phyloP scores from a whole-genome alignment of 345 rosid genomes.

The Salix udensis region DNA sequence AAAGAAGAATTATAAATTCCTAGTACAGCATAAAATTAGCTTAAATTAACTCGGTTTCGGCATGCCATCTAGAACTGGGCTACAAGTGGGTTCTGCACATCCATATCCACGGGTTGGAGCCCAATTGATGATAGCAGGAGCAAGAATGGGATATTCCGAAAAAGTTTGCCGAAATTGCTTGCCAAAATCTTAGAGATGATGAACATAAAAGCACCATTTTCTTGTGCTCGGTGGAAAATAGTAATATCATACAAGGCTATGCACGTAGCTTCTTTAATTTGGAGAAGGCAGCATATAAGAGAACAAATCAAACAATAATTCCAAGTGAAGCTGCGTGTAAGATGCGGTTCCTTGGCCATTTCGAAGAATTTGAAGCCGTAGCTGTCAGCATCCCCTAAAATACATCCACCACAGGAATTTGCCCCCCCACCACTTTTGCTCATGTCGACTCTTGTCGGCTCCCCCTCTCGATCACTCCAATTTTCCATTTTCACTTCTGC shows the following conservation, averaged over 20 bases:
- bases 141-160: no score
- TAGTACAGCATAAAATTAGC: background rate
- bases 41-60: background rate
- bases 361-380: constrained; percentile 11
- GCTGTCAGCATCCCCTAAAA: background rate
- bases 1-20: no score
- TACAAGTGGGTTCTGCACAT: background rate
- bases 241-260: background rate
- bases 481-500: background rate
- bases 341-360: constrained; percentile 25
- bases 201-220: background rate
- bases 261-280: background rate
- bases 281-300: background rate
- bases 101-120: no score
- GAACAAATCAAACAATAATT: background rate
- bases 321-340: constrained; percentile 9
- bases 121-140: no score
- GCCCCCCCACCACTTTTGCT: constrained; percentile 23
- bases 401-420: constrained; percentile 11
- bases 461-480: background rate
- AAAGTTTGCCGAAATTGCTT: no score
- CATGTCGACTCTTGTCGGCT: constrained; percentile 43
- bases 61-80: background rate
- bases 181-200: background rate
- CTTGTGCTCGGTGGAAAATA: background rate